Conservation (phyloP, 164 flowering plant species). For the Piper betle region DNA sequence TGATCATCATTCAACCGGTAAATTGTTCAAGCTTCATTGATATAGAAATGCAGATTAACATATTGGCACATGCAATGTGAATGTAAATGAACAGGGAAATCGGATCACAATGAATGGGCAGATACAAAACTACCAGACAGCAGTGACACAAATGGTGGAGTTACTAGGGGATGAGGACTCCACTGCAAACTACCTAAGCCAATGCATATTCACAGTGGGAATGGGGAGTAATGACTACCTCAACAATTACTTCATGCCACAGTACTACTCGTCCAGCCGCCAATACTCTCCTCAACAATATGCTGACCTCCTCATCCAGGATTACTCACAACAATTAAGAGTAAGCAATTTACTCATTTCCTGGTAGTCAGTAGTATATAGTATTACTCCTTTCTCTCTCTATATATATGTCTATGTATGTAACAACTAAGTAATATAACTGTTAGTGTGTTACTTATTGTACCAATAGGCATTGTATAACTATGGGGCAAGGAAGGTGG, state of each 20-base stretch:
- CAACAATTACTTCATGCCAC: conserved; percentile 29
- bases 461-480: conserved; percentile 38
- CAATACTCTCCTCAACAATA: conserved; percentile 50
- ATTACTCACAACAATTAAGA: conserved; percentile 37
- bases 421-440: not conserved
- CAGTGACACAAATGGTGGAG: conserved; percentile 31
- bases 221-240: conserved; percentile 55
- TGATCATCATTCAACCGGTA: too few species aligned
- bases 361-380: not conserved
- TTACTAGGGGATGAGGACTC: conserved; percentile 34
- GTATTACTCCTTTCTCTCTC: not conserved
- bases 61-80: too few species aligned
- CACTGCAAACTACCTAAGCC: conserved; percentile 20
- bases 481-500: conserved; percentile 78
- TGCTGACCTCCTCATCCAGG: conserved; percentile 49
- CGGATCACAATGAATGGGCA: conserved; percentile 38
- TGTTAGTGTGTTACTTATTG: not conserved
- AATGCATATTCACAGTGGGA: conserved; percentile 22
- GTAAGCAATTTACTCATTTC: conserved; percentile 9
- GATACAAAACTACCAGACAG: conserved; percentile 29
- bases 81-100: too few species aligned
- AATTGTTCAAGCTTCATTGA: too few species aligned
- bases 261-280: conserved; percentile 32
- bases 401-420: not conserved
- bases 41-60: too few species aligned